phyloP scores from a whole-genome alignment of 2,329 filamentous ascomycete genomes.

The Penicillium fuscoglaucum region DNA sequence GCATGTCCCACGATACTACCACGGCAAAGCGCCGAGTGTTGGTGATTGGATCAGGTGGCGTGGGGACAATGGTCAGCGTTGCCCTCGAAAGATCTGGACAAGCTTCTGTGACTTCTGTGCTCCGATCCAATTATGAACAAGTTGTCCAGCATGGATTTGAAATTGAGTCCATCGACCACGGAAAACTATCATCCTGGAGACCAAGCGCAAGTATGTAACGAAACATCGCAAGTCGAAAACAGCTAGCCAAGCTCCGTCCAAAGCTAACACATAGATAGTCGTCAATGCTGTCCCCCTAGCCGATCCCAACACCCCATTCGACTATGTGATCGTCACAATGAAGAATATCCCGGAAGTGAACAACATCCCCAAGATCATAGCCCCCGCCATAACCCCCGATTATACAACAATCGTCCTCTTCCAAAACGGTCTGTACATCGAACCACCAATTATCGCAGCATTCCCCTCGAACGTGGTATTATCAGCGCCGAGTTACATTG shows the following conservation, averaged over 20 bases:
- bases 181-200: constrained; percentile 51
- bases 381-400: constrained; percentile 52
- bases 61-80: constrained; percentile 58
- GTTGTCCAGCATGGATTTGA: constrained; percentile 53
- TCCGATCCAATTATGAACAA: constrained; percentile 57
- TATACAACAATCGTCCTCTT: constrained; percentile 58
- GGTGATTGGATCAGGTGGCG: constrained; percentile 56
- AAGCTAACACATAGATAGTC: constrained; percentile 38
- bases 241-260: not conserved
- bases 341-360: constrained; percentile 60
- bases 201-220: constrained; percentile 41
- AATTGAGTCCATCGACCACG: constrained; percentile 59
- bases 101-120: constrained; percentile 56
- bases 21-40: constrained; percentile 40
- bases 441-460: constrained; percentile 51
- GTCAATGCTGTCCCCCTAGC: constrained; percentile 50
- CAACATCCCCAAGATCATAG: constrained; percentile 19
- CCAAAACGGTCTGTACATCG: constrained; percentile 66
- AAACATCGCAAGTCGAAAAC: not conserved
- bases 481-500: constrained; percentile 55
- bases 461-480: constrained; percentile 57
- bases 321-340: constrained; percentile 61
- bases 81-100: constrained; percentile 53
- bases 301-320: constrained; percentile 38
- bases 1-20: not conserved